Evolutionary conservation across 169 alveolate species (phyloP), one percentile per base, ranked within the genome.

Genomic region (Eimeria praecox): DNA sequence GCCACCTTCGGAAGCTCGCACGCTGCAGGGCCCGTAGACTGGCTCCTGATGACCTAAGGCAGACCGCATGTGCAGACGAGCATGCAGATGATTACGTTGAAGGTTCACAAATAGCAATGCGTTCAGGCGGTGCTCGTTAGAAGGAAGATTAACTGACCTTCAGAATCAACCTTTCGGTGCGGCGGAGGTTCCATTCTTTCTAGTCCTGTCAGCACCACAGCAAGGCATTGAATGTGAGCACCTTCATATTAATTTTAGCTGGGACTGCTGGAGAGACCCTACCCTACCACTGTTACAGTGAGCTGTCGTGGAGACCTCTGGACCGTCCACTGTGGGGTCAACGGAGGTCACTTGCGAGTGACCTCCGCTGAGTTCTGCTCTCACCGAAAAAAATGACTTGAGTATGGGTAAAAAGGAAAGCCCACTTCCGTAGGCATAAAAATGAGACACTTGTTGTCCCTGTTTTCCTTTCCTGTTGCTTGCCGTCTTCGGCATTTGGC

Each of bases 251-350:
- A 64, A 3, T n/a, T 6, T n/a, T 27, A 27, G 2, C 35, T 27
- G 75, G 6, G 3, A 5, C 3, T 64, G 22, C n/a, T 0, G 35
- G 12, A 8, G 20, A 12, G 3, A 27, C 75, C 0, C 40, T 27
- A 64, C 38, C n/a, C 35, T 27, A 64, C 16, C 9, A 64, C 10
- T 64, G 8, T 27, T 64, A 38, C 0, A 16, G 54, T 8, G 35
- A 33, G 62, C 59, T 40, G 59, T 35, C 1, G 40, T 20, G 59
- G 0, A 38, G 59, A 18, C 59, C 35, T 42, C 20, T 42, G 56
- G 86, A 24, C 86, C 73, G 44, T 8, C 22, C 46, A 46, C 18
- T 82, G 90, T 82, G 90, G 90, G 90, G 71, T 82, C 46, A n/a
- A 1, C 33, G 52, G 46, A 38, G 71, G 90, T 52, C 71, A 82